phyloP scores from a whole-genome alignment of 192 early-diverging fungal genomes.

The Thoreauomyces humboldtii region DNA sequence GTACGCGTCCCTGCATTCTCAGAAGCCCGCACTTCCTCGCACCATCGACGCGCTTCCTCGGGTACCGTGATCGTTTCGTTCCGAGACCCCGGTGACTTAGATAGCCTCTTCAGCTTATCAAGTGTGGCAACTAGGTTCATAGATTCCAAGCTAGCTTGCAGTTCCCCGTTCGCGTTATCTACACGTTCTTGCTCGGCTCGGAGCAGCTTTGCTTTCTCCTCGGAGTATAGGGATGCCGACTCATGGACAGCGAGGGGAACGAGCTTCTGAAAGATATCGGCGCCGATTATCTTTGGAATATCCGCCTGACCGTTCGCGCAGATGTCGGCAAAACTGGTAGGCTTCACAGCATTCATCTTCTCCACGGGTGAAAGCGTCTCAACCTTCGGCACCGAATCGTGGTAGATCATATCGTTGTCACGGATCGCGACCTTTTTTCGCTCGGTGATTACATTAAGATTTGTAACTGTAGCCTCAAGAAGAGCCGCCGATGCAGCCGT shows the following conservation, averaged over 20 bases:
- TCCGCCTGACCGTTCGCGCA: slow-evolving; percentile 64
- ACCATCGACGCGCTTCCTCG: slow-evolving; percentile 31
- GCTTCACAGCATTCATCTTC: slow-evolving; percentile 80
- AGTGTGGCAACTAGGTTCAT: slow-evolving; percentile 81
- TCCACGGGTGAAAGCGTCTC: slow-evolving; percentile 78
- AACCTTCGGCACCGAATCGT: slow-evolving; percentile 78
- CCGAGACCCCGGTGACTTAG: slow-evolving; percentile 31
- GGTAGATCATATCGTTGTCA: slow-evolving; percentile 98
- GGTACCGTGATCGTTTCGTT: slow-evolving; percentile 19
- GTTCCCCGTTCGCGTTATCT: slow-evolving; percentile 79
- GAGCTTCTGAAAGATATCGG: slow-evolving; percentile 83
- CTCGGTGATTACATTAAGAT: slow-evolving; percentile 66
- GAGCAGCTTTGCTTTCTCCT: slow-evolving; percentile 92
- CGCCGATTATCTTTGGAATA: slow-evolving; percentile 81
- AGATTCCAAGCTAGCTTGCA: slow-evolving; percentile 77
- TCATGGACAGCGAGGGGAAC: slow-evolving; percentile 95
- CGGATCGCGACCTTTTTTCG: slow-evolving; percentile 64
- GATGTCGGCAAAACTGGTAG: slow-evolving; percentile 73
- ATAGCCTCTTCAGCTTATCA: slow-evolving; percentile 68
- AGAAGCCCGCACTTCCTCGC: slow-evolving; percentile 54
- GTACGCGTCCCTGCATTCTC: slow-evolving; percentile 28
- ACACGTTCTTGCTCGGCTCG: slow-evolving; percentile 75
- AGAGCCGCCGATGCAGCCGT: slow-evolving; percentile 68
- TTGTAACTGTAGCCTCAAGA: slow-evolving; percentile 69
- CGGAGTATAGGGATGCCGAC: slow-evolving; percentile 88